These are phyloP conservation scores for Calycina herbarum DNA, from an alignment of 2,329 filamentous ascomycete genomes.

Conservation along the genomic window DNA sequence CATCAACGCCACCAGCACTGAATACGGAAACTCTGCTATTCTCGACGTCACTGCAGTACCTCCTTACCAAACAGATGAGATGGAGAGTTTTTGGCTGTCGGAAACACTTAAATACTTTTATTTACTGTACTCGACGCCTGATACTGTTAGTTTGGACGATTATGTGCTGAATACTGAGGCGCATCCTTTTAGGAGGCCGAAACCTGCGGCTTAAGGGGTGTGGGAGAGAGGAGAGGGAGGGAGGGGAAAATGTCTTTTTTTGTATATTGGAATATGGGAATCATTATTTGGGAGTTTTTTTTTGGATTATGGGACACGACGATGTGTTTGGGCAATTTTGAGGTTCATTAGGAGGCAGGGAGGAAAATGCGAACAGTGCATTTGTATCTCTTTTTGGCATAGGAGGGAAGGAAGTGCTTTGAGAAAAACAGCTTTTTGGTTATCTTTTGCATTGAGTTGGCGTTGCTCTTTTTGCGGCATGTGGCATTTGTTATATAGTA, in stretches of 20 bases:
- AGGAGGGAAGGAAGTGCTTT: too few species aligned
- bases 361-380: too few species aligned
- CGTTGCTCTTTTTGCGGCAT: too few species aligned
- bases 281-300: too few species aligned
- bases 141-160: conserved; percentile 62
- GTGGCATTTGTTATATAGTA: too few species aligned
- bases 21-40: conserved; percentile 70
- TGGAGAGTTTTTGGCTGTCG: conserved; percentile 89
- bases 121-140: conserved; percentile 71
- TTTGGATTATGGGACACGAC: too few species aligned
- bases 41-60: conserved; percentile 53
- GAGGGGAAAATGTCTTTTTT: background rate
- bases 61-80: conserved; percentile 54
- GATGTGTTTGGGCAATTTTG: too few species aligned
- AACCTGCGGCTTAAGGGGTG: background rate
- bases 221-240: background rate
- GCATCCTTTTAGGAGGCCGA: conserved; percentile 37
- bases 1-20: conserved; percentile 62
- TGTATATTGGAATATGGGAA: background rate
- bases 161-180: conserved; percentile 57
- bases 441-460: too few species aligned
- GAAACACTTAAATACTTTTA: conserved; percentile 95
- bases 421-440: too few species aligned
- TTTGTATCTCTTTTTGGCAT: too few species aligned
- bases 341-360: too few species aligned